A percentile compares a stretch with the other conserved stretches of the same genome.
phyloP scores from a whole-genome alignment of 2,329 filamentous ascomycete genomes.

The Monilinia fructigena region DNA sequence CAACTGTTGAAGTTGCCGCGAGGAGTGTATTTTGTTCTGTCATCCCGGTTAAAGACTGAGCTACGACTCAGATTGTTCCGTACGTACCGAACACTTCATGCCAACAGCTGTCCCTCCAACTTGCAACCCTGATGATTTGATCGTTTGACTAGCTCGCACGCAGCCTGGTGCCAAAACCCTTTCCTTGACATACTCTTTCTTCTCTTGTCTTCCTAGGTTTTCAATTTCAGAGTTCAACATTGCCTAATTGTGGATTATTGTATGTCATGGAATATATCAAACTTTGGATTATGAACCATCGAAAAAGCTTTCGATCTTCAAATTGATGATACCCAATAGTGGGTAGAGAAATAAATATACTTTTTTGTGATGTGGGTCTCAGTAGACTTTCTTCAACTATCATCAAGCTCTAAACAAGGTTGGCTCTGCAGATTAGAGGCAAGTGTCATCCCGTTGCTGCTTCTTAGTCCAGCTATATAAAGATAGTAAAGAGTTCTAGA shows the following conservation, averaged over 20 bases:
- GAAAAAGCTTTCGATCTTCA: not conserved
- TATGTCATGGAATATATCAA: not conserved
- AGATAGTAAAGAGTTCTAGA: no score
- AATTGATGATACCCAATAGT: not conserved
- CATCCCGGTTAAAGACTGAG: not conserved
- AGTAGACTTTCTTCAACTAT: not conserved
- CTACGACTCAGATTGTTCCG: no score
- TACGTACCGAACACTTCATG: not conserved
- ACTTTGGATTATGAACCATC: not conserved
- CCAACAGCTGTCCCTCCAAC: not conserved
- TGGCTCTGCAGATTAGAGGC: not conserved
- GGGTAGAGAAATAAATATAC: not conserved
- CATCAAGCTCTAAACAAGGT: not conserved
- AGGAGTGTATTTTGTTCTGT: conserved; percentile 6
- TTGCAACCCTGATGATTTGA: not conserved
- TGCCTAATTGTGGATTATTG: not conserved
- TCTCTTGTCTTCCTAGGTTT: not conserved
- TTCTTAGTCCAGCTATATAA: not conserved
- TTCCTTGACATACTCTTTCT: not conserved
- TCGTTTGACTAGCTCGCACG: not conserved
- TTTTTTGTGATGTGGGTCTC: no score
- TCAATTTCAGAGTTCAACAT: not conserved
- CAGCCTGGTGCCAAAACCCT: not conserved
- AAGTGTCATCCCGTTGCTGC: not conserved
- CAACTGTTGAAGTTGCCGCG: not conserved